Percentiles rank a stretch among this genome's conserved stretches.
These are phyloP conservation scores for Boletellus ananiceps DNA, from an alignment of 768 basidiomycete species.

Conservation along the genomic window DNA sequence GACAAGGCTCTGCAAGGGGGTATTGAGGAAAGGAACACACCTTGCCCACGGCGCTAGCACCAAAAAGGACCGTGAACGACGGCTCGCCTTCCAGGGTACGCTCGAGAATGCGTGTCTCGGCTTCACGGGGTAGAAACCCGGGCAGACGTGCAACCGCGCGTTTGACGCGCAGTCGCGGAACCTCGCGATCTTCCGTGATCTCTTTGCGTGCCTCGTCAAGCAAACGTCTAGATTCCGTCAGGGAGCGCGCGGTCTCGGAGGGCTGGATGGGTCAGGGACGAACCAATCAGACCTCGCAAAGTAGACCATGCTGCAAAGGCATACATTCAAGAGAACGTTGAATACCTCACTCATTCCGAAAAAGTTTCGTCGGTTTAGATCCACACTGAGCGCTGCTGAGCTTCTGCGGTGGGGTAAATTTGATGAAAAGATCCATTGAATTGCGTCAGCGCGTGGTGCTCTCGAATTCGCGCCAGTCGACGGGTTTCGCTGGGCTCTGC, in stretches of 20 bases:
- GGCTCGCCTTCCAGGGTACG: slow-evolving; percentile 63
- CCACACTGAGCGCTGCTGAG: slow-evolving; percentile 53
- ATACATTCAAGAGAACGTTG: slow-evolving; percentile 68
- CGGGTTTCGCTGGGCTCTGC: slow-evolving; percentile 23
- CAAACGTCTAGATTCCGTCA: slow-evolving; percentile 71
- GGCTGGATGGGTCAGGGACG: slow-evolving; percentile 44
- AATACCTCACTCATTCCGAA: slow-evolving; percentile 81
- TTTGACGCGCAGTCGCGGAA: slow-evolving; percentile 60
- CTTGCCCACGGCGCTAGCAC: slow-evolving; percentile 81
- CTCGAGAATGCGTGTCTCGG: slow-evolving; percentile 63
- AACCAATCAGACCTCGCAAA: slow-evolving; percentile 8
- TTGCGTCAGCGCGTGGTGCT: slow-evolving; percentile 35
- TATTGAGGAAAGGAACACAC: slow-evolving; percentile 29
- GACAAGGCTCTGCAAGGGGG: neutral
- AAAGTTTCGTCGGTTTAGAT: slow-evolving; percentile 64
- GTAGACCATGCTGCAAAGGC: slow-evolving; percentile 21
- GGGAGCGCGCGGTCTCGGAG: slow-evolving; percentile 69
- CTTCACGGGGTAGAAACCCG: slow-evolving; percentile 64
- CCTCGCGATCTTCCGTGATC: slow-evolving; percentile 63
- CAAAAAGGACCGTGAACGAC: slow-evolving; percentile 76
- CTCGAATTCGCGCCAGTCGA: slow-evolving; percentile 24
- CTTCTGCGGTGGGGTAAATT: slow-evolving; percentile 63
- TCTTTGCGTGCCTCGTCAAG: slow-evolving; percentile 77
- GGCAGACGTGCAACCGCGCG: slow-evolving; percentile 79
- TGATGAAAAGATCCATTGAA: slow-evolving; percentile 74